Evolutionary conservation across 768 basidiomycete species (phyloP).

Genomic region (Sporobolomyces phaffii): DNA sequence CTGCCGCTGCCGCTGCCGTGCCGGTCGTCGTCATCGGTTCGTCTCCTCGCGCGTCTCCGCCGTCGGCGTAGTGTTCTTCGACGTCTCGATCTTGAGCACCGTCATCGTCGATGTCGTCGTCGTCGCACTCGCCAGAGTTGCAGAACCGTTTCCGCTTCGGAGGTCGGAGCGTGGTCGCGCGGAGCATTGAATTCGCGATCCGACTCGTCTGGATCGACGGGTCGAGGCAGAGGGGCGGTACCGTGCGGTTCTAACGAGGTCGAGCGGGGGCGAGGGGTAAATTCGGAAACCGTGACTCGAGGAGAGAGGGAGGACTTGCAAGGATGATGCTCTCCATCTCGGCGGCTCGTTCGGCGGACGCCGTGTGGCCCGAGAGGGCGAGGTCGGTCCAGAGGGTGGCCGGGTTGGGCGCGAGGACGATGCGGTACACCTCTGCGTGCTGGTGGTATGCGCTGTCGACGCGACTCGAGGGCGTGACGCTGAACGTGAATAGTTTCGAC

Average conservation of each 20-base stretch:
- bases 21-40: slow-evolving; percentile 2
- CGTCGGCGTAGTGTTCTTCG: neutral
- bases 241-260: slow-evolving; percentile 27
- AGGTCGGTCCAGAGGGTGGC: slow-evolving; percentile 44
- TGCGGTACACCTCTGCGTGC: slow-evolving; percentile 40
- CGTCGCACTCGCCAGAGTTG: slow-evolving; percentile 21
- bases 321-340: slow-evolving; percentile 49
- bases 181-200: slow-evolving; percentile 48
- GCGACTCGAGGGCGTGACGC: slow-evolving; percentile 3
- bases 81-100: neutral
- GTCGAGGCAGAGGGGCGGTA: slow-evolving; percentile 33
- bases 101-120: slow-evolving; percentile 5
- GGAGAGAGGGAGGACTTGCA: slow-evolving; percentile 39
- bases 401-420: slow-evolving; percentile 45
- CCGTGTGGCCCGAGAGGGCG: slow-evolving; percentile 41
- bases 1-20: too few relatives aligned
- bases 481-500: slow-evolving; percentile 17
- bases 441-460: neutral
- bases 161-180: slow-evolving; percentile 46
- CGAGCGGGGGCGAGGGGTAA: neutral
- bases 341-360: slow-evolving; percentile 46
- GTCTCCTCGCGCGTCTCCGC: slow-evolving; percentile 3
- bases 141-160: slow-evolving; percentile 40
- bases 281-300: too few relatives aligned
- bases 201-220: slow-evolving; percentile 31